Conservation (phyloP, 176 grass and related monocot genomes). For the Chloris gayana region DNA sequence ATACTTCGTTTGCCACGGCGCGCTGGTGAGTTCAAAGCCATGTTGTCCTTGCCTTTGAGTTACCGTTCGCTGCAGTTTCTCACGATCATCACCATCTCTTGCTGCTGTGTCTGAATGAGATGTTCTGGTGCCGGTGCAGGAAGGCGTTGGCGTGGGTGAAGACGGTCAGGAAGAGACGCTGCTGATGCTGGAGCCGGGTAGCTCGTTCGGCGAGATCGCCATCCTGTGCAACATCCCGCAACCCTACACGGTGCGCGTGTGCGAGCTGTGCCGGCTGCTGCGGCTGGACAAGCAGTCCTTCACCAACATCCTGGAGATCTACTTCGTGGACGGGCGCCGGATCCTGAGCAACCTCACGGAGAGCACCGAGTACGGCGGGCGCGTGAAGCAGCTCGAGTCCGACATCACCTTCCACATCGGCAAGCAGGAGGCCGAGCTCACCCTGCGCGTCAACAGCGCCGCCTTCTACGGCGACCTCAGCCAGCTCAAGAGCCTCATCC, state of each 20-base stretch:
- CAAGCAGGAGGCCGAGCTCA: conserved; percentile 93
- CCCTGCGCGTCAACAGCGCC: conserved; percentile 73
- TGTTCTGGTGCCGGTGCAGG: conserved; percentile 43
- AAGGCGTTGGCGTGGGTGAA: conserved; percentile 71
- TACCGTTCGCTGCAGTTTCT: not conserved
- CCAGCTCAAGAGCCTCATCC: conserved; percentile 75
- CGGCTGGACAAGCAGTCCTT: conserved; percentile 86
- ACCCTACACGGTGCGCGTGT: conserved; percentile 78
- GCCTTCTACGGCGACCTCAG: conserved; percentile 83
- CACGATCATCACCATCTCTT: not conserved
- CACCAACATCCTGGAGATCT: conserved; percentile 89
- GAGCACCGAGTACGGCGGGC: conserved; percentile 62
- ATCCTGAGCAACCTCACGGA: conserved; percentile 88
- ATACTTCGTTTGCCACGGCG: conserved; percentile 91
- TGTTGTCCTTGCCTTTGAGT: no score
- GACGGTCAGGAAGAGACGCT: conserved; percentile 80
- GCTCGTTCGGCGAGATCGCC: conserved; percentile 85
- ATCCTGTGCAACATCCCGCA: conserved; percentile 92
- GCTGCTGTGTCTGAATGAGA: not conserved
- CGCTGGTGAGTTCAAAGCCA: conserved; percentile 66
- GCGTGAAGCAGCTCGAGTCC: conserved; percentile 75
- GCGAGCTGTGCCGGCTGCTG: conserved; percentile 77
- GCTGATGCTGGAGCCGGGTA: conserved; percentile 58
- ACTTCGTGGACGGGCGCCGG: conserved; percentile 81
- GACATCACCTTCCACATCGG: conserved; percentile 93